Evolutionary conservation across 495 filamentous ascomycete genomes (phyloP).

Genomic region (Xylaria nigripes): DNA sequence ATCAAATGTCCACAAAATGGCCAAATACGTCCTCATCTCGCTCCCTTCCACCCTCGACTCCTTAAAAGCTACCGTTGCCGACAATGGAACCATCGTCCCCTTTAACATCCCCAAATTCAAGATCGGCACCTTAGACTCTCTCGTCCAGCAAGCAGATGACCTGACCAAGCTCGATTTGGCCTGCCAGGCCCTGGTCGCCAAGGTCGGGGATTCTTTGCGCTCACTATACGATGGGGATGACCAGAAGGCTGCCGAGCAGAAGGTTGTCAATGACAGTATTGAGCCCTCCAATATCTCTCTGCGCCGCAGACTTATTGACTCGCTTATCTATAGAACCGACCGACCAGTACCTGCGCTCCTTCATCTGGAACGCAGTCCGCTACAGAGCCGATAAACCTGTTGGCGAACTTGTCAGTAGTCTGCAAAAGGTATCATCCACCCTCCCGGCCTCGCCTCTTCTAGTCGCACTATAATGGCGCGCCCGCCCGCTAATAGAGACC

Average conservation of each 20-base stretch:
- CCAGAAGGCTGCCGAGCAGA: conserved; percentile 73
- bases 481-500: conserved; percentile 10
- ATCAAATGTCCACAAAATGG: conserved; percentile 13
- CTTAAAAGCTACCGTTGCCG: conserved; percentile 62
- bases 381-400: conserved; percentile 88
- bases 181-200: conserved; percentile 75
- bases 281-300: not conserved
- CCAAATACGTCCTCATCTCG: conserved; percentile 41
- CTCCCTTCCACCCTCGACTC: conserved; percentile 54
- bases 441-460: not conserved
- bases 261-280: conserved; percentile 93
- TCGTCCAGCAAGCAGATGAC: conserved; percentile 97
- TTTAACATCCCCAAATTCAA: conserved; percentile 92
- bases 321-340: conserved; percentile 59
- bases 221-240: conserved; percentile 75
- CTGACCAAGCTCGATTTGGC: conserved; percentile 73
- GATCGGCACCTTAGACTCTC: conserved; percentile 88
- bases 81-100: conserved; percentile 66
- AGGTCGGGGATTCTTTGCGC: conserved; percentile 79
- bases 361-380: conserved; percentile 94
- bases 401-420: conserved; percentile 69
- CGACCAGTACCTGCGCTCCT: conserved; percentile 82
- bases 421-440: conserved; percentile 61
- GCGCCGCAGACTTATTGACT: not conserved
- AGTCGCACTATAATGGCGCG: not conserved